Conservation (phyloP, 2,329 filamentous ascomycete genomes). For the Didymella glomerata region DNA sequence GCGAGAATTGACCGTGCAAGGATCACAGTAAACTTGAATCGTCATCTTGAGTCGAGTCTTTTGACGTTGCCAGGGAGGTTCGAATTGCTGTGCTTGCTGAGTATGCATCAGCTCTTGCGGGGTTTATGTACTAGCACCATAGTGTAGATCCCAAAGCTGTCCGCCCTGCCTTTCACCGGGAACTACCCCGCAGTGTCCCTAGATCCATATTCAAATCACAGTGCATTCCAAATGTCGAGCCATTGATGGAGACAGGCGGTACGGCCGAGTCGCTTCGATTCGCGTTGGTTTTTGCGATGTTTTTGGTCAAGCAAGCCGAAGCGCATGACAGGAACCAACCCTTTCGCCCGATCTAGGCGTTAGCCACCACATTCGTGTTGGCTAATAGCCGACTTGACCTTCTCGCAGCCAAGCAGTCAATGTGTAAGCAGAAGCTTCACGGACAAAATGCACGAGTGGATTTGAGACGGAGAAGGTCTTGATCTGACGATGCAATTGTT, state of each 20-base stretch:
- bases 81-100: neutral
- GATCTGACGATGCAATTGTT: neutral
- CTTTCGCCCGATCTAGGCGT: slow-evolving; percentile 12
- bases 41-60: slow-evolving; percentile 17
- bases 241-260: neutral
- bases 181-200: slow-evolving; percentile 18
- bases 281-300: neutral
- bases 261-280: neutral
- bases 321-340: neutral
- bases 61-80: no score
- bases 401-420: neutral
- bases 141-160: slow-evolving; percentile 1
- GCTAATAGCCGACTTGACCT: slow-evolving; percentile 7
- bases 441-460: neutral
- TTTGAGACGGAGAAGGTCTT: neutral
- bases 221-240: neutral
- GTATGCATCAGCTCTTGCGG: slow-evolving; percentile 13
- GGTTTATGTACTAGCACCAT: slow-evolving; percentile 12
- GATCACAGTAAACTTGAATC: slow-evolving; percentile 41
- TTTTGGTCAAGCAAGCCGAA: neutral
- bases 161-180: slow-evolving; percentile 6
- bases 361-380: neutral
- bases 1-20: slow-evolving; percentile 54
- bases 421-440: neutral
- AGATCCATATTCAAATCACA: neutral